Base-by-base conservation (phyloP, 2,329 filamentous ascomycete species). In the Aspergillus sp. region DNA sequence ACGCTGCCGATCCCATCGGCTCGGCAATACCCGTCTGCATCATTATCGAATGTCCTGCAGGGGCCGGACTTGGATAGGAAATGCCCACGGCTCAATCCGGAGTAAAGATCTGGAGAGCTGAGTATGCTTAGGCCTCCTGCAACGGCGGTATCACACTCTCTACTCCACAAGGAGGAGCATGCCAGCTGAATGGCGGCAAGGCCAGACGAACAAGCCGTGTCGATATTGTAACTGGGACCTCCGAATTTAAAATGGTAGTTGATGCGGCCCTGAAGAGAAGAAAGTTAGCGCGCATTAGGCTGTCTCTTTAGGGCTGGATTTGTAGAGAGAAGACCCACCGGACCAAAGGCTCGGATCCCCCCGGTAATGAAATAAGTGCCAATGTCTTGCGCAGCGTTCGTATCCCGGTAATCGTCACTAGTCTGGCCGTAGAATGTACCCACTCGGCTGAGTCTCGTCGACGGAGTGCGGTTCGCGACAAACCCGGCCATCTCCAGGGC, bases 401-500 rank as follows among this genome's bases (percentile, higher is more conserved):
- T 85, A 66, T 86, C 87, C 89, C 70, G 68, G 27, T 70, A 74
- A 33, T 91, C 66, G 35, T 91, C 87, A 19, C 85, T 88, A 0
- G 87, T 87, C 66, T 88, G 85, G 40, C 88, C 89, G 63, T 90
- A 90, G 68, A 88, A 91, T 0, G 86, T 88, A 25, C 88, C 88
- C 33, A 91, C 84, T 3, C 83, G 79, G 68, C 84, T 75, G 3
- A 80, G 72, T 62, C 83, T 81, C 3, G 85, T 88, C 0, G 87
- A 88, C 0, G 86, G 81, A 0, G 87, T 89, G 39, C 87, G 79
- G 72, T 89, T 87, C 0, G 87, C 84, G 6, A 90, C 85, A 66
- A 89, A 68, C 88, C 90, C 90, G 21, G 87, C 86, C 84, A 88
- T 89, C 70, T 95, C 90, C 45, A 93, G 78, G 0, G 90, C 90